Evolutionary conservation across 441 rosid genomes (phyloP), one percentile per base, ranked within the genome.

Genomic region (Mallotus repandus): DNA sequence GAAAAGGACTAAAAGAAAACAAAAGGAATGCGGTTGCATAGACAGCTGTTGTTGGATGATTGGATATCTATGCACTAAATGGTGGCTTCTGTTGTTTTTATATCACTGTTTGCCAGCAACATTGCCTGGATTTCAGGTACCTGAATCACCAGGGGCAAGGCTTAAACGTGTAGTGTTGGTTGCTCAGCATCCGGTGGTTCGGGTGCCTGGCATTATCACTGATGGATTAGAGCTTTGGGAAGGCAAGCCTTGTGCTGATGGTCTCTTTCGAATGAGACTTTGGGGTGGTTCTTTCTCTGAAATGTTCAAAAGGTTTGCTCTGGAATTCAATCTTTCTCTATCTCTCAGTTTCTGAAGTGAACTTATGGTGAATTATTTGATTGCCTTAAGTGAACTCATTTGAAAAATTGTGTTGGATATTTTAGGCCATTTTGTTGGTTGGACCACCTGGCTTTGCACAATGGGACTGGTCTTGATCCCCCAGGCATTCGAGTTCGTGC

Each of bases 161-260:
- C 85, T 89, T 16, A 78, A 71, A 71, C 68, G 82, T 1, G 94
- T 89, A 55, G 92, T 90, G 32, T 53, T 86, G 41, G 74, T 66
- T 6, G 88, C 84, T 6, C 79, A 80, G 48, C 92, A 91, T 68
- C 92, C 91, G 3, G 90, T 91, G n/a, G 83, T 89, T 72, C 74
- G 89, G 45, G 88, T 91, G 50, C 97, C 94, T 0, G 97, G 97
- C 74, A 85, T 89, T 71, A 81, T 84, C 46, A 86, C 92, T 2
- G 92, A 88, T 4, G 92, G 89, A 63, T 87, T 88, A 0, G 92
- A 91, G 83, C 84, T 89, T 4, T 91, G 92, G 91, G 90, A 89
- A 74, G 92, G 97, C 63, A 82, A 72, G 77, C 89, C 89, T 69
- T 88, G 90, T 59, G 82, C 89, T 7, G 88, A 89, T 64, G 92